Percentiles rank a stretch among this genome's conserved stretches.
Conservation (phyloP, 352 stramenopile species). For the Poterioochromonas sp. region DNA sequence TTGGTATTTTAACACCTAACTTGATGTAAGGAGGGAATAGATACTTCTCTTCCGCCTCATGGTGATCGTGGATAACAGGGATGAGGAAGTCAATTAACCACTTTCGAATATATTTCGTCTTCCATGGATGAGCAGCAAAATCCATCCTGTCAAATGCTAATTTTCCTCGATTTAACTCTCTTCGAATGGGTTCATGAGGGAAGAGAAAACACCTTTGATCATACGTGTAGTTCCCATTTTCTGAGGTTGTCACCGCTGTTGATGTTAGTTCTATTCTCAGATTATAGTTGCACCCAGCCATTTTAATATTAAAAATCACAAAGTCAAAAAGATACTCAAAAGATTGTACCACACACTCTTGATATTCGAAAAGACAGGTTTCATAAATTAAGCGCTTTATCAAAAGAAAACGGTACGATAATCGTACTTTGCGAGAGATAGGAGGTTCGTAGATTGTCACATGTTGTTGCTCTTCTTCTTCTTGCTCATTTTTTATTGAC, state of each 20-base stretch:
- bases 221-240: not conserved
- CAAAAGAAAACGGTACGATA: too few relatives aligned
- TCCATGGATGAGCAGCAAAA: not conserved
- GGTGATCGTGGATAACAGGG: not conserved
- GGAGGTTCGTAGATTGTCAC: too few relatives aligned
- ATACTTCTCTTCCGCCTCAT: not conserved
- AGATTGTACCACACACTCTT: too few relatives aligned
- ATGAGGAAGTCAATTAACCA: constrained; percentile 6
- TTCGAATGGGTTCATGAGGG: not conserved
- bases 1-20: not conserved
- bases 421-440: too few relatives aligned
- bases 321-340: too few relatives aligned
- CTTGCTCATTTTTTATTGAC: too few relatives aligned
- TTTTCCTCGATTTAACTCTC: not conserved
- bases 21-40: not conserved
- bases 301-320: too few relatives aligned
- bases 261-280: not conserved
- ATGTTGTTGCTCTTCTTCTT: too few relatives aligned
- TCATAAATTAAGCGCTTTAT: too few relatives aligned
- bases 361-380: too few relatives aligned
- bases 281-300: not conserved
- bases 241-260: not conserved
- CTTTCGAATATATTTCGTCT: not conserved
- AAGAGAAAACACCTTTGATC: not conserved
- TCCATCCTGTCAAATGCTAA: not conserved